These are phyloP conservation scores for Prototheca stagnorum DNA, from an alignment of 163 green algal species.

Conservation along the genomic window DNA sequence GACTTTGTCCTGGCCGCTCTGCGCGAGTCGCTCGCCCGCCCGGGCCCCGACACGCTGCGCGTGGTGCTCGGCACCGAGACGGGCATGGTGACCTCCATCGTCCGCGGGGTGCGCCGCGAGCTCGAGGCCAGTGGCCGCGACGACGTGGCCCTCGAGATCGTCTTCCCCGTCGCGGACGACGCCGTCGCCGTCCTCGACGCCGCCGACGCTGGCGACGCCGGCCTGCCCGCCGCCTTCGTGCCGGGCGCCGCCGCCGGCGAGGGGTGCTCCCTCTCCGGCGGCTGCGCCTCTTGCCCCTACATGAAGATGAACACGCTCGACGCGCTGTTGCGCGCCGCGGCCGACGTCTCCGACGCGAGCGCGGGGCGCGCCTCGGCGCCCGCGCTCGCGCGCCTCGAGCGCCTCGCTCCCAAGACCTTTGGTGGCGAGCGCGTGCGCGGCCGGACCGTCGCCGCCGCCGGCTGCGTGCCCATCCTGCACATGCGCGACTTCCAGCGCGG, in stretches of 20 bases:
- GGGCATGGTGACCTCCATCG: slow-evolving; percentile 95
- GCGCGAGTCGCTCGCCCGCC: slow-evolving; percentile 63
- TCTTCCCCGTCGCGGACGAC: slow-evolving; percentile 82
- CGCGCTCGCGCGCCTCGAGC: slow-evolving; percentile 45
- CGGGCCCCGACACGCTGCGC: slow-evolving; percentile 21
- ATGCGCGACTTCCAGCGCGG: slow-evolving; percentile 83
- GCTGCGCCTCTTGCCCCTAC: slow-evolving; percentile 92
- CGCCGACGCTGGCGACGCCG: too few species aligned
- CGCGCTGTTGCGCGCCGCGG: slow-evolving; percentile 15
- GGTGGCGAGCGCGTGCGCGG: slow-evolving; percentile 40
- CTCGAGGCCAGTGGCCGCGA: slow-evolving; percentile 29
- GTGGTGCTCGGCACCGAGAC: slow-evolving; percentile 96
- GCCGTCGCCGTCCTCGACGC: slow-evolving; percentile 44
- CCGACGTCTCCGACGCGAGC: slow-evolving; percentile 13
- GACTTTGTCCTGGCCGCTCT: slow-evolving; percentile 78
- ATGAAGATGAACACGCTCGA: slow-evolving; percentile 94
- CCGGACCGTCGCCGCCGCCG: slow-evolving; percentile 51
- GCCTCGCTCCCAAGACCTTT: slow-evolving; percentile 56
- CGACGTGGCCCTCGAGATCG: slow-evolving; percentile 84
- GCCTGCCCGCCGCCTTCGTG: slow-evolving; percentile 47
- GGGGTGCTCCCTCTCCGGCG: slow-evolving; percentile 84
- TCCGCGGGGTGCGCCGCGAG: slow-evolving; percentile 56
- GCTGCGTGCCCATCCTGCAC: slow-evolving; percentile 88
- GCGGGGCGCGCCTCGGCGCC: slow-evolving; percentile 19
- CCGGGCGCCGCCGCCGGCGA: slow-evolving; percentile 78